phyloP scores from a whole-genome alignment of 2,329 filamentous ascomycete genomes.

The Colletotrichum aenigma region DNA sequence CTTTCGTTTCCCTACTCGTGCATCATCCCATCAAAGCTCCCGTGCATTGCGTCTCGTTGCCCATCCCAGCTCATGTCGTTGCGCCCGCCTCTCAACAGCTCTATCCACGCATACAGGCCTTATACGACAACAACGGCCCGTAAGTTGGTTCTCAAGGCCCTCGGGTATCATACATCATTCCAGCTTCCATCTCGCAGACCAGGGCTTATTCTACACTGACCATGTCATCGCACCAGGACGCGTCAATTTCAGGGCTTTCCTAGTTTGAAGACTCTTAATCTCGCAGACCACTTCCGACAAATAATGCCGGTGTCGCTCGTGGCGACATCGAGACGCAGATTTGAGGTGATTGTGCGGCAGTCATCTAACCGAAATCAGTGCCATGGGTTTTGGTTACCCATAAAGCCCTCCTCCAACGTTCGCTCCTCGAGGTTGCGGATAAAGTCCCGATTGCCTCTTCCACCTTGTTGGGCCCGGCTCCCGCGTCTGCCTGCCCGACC shows the following conservation, averaged over 20 bases:
- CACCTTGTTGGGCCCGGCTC: slow-evolving; percentile 69
- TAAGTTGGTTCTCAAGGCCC: neutral
- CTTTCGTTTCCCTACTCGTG: neutral
- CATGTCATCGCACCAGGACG: neutral
- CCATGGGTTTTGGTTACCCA: slow-evolving; percentile 66
- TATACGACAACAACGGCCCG: neutral
- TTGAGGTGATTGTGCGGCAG: neutral
- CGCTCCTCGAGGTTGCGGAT: slow-evolving; percentile 94
- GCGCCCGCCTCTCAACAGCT: neutral
- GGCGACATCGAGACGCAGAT: neutral
- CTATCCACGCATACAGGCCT: neutral
- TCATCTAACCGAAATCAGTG: slow-evolving; percentile 58
- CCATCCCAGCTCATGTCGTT: neutral
- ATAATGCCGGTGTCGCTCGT: neutral
- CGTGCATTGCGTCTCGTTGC: neutral
- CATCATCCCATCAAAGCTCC: slow-evolving; percentile 13
- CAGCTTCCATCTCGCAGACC: neutral
- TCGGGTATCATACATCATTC: slow-evolving; percentile 13
- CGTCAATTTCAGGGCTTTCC: neutral
- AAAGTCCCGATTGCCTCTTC: slow-evolving; percentile 78
- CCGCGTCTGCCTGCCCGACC: slow-evolving; percentile 72
- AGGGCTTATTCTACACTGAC: neutral
- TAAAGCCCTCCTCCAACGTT: slow-evolving; percentile 91
- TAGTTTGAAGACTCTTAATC: neutral
- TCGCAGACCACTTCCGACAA: neutral